phyloP scores from a whole-genome alignment of 805 yeast genomes.

The Candida xiaguanensis region DNA sequence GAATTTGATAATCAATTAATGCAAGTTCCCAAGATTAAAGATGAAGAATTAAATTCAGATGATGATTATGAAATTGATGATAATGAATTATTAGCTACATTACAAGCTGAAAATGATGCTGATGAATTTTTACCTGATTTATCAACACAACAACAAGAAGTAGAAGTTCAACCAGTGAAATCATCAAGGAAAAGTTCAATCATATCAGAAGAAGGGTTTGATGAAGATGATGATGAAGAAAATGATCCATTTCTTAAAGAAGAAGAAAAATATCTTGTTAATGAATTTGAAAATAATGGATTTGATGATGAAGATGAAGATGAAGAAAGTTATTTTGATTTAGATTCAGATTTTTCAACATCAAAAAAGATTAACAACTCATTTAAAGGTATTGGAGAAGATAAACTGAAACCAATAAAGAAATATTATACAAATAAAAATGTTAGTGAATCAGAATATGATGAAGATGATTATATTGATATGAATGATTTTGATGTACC shows the following conservation, averaged over 20 bases:
- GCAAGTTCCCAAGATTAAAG: slow-evolving; percentile 51
- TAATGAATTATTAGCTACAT: slow-evolving; percentile 42
- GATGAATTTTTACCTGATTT: slow-evolving; percentile 29
- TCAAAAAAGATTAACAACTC: slow-evolving; percentile 16
- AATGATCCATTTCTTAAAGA: slow-evolving; percentile 38
- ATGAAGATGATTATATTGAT: slow-evolving; percentile 39
- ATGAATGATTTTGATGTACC: slow-evolving; percentile 35
- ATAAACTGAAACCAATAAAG: slow-evolving; percentile 29
- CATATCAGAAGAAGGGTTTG: slow-evolving; percentile 13
- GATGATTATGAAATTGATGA: slow-evolving; percentile 63
- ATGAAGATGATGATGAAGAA: slow-evolving; percentile 30
- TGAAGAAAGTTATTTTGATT: slow-evolving; percentile 18
- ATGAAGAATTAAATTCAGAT: slow-evolving; percentile 49
- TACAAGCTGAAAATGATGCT: slow-evolving; percentile 44
- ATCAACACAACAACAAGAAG: neutral
- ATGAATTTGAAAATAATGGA: slow-evolving; percentile 44
- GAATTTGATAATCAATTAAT: slow-evolving; percentile 32
- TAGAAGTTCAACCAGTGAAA: no score
- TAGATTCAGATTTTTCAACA: slow-evolving; percentile 13
- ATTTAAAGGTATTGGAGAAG: slow-evolving; percentile 20
- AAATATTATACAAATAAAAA: slow-evolving; percentile 35
- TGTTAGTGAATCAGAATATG: slow-evolving; percentile 35
- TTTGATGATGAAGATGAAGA: slow-evolving; percentile 38
- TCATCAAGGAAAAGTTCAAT: slow-evolving; percentile 2
- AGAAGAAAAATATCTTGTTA: slow-evolving; percentile 43